phyloP scores from a whole-genome alignment of 2,329 filamentous ascomycete genomes.

The Fusarium pseudoanthophilum region DNA sequence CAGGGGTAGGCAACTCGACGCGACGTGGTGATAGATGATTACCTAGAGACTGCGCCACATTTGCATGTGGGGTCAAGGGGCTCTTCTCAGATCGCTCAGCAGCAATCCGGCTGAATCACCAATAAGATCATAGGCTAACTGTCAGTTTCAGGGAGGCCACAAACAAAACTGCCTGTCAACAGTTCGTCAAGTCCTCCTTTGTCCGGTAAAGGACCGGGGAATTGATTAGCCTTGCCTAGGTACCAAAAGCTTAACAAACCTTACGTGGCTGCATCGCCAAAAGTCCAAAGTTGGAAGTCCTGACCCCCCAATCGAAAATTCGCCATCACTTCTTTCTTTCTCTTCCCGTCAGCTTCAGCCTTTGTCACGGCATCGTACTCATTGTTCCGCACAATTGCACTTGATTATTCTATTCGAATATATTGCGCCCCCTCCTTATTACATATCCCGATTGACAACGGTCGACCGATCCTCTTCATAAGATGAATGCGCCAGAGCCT shows the following conservation, averaged over 20 bases:
- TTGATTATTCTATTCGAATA: background rate
- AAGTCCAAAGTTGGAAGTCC: slow-evolving; percentile 30
- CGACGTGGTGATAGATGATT: background rate
- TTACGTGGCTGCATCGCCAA: slow-evolving; percentile 44
- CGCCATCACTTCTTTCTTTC: slow-evolving; percentile 15
- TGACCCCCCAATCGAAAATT: slow-evolving; percentile 11
- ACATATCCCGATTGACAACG: slow-evolving; percentile 7
- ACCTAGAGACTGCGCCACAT: slow-evolving; percentile 30
- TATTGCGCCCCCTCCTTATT: background rate
- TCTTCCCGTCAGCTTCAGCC: slow-evolving; percentile 14
- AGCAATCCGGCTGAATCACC: slow-evolving; percentile 23
- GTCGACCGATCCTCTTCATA: slow-evolving; percentile 34
- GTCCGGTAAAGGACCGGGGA: slow-evolving; percentile 35
- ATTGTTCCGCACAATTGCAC: background rate
- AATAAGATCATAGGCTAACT: slow-evolving; percentile 27
- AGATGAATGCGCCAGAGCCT: slow-evolving; percentile 87
- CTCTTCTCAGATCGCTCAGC: slow-evolving; percentile 11
- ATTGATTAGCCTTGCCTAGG: slow-evolving; percentile 15
- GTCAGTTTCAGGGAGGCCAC: slow-evolving; percentile 19
- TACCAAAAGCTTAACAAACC: slow-evolving; percentile 11
- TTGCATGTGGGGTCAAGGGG: slow-evolving; percentile 33
- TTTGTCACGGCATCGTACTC: slow-evolving; percentile 11
- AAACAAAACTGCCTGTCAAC: slow-evolving; percentile 28
- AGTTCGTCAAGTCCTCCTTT: slow-evolving; percentile 18
- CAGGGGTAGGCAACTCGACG: slow-evolving; percentile 12